Base-by-base conservation (phyloP, 176 grass and related monocot species). In the Rhynchospora pubera region DNA sequence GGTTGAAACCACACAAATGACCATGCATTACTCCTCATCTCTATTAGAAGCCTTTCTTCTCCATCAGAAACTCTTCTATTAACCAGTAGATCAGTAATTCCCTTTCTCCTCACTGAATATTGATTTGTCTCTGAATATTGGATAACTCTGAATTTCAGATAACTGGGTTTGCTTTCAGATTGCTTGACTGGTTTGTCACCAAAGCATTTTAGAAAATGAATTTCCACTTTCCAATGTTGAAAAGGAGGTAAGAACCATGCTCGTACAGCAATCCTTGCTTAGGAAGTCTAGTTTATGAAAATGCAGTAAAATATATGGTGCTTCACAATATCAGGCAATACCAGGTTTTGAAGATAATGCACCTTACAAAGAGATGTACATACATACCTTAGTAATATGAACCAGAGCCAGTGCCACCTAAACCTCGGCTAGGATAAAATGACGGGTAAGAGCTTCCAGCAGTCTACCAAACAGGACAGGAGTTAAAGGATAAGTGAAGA, bases 341-440 rank as follows among this genome's bases (percentile, higher is more conserved):
- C 55, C 52, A 62, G 14, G 72, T 79, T 30, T 8, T 9, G 16
- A 82, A 53, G 43, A 66, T 21, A 66, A 82, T n/a, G 65, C 14
- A 66, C 57, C 13, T 65, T 51, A 62, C 58, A 61, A 62, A 62
- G 66, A 82, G n/a, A 65, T 28, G 43, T 48, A 52, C 52, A 10
- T 30, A 12, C 62, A 65, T 66, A 82, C 79, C 79, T 82, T 13
- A 82, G 43, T 80, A 80, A 62, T 82, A 82, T 65, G 59, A 82
- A 24, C 60, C 59, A 53, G 60, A 65, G 34, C 55, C 79, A 53
- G 55, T 60, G 28, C 79, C 79, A 53, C 79, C 79, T 65, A 82
- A 65, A 48, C 79, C 79, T 65, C 79, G 15, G 79, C 58, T 82
- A 28, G 79, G 62, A 82, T 82, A 82, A 66, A 82, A 62, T 22